Conservation (phyloP, 768 basidiomycete species). For the Mycena sanguinolenta region DNA sequence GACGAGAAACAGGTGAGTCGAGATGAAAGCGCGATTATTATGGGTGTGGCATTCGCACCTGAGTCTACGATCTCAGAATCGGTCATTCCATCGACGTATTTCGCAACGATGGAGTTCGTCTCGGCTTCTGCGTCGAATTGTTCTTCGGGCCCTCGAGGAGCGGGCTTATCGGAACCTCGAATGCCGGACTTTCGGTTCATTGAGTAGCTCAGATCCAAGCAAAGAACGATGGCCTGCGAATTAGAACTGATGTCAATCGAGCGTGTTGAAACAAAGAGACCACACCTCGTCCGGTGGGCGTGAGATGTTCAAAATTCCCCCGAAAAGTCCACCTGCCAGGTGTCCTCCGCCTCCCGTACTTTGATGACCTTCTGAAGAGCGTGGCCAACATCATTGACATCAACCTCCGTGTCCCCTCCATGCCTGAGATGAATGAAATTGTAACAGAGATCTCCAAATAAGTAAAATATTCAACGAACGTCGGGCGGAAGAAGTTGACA, state of each 20-base stretch:
- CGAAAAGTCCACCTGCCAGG: constrained; percentile 47
- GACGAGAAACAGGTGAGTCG: background rate
- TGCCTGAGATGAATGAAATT: constrained; percentile 35
- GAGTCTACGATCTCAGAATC: constrained; percentile 13
- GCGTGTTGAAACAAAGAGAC: no score
- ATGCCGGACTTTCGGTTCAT: constrained; percentile 42
- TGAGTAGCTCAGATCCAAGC: constrained; percentile 44
- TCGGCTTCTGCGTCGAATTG: constrained; percentile 26
- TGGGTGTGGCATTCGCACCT: constrained; percentile 25
- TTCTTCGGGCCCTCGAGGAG: background rate
- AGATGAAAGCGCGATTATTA: background rate
- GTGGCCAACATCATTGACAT: constrained; percentile 46
- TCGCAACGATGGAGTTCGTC: background rate
- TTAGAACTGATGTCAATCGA: no score
- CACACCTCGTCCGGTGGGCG: constrained; percentile 48
- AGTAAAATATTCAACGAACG: constrained; percentile 33
- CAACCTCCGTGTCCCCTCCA: constrained; percentile 46
- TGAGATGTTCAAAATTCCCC: constrained; percentile 36
- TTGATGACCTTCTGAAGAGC: constrained; percentile 39
- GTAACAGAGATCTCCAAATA: no score
- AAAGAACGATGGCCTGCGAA: constrained; percentile 45
- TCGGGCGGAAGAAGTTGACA: constrained; percentile 46
- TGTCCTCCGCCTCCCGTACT: constrained; percentile 41
- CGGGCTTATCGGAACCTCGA: background rate
- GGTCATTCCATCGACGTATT: constrained; percentile 9